Base-by-base conservation (phyloP, 1,284 basidiomycete genomes). In the Rhizopogon hawkerae region DNA sequence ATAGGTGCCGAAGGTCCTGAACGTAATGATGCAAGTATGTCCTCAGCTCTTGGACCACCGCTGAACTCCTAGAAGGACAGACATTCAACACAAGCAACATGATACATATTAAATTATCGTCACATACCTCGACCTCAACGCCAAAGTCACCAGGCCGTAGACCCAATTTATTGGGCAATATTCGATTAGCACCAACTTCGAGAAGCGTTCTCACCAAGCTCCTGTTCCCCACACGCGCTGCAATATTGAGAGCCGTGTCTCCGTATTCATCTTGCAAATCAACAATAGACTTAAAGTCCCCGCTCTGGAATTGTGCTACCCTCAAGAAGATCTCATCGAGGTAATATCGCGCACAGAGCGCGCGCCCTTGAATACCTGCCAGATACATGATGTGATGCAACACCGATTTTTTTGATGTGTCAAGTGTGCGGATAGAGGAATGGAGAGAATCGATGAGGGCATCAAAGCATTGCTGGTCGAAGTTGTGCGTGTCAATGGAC, bases 201-300 rank as follows among this genome's bases (percentile, higher is more conserved):
- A 99, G 63, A 53, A 98, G 69, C 21, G 92, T 86, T 58, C 87
- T 76, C 14, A 98, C 92, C 55, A 98, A 70, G 56, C 86, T 84
- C 53, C 87, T 78, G 66, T 94, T 97, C 2, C 96, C 96, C 0
- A 98, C 85, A 46, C 96, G 74, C 0, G 96, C 94, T 10, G 94
- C 92, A 56, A 97, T 91, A 67, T 95, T 96, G 56, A 99, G 68
- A 3, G 93, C 91, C 0, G 96, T 98, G 64, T 99, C 96, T 0
- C 96, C 96, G 65, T 98, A 86, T 56, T 92, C 84, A 65, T 99
- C 96, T 68, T 94, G 92, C 35, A 96, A 74, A 67, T 98, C 92
- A 11, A 98, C 81, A 35, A 98, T 69, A 7, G 79, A 83, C 60
- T 78, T 77, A 62, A 94, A 89, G 50, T 86, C 83, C 1, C 82